Conservation (phyloP, 202 grass and related monocot genomes). For the Elaeis oleifera region DNA sequence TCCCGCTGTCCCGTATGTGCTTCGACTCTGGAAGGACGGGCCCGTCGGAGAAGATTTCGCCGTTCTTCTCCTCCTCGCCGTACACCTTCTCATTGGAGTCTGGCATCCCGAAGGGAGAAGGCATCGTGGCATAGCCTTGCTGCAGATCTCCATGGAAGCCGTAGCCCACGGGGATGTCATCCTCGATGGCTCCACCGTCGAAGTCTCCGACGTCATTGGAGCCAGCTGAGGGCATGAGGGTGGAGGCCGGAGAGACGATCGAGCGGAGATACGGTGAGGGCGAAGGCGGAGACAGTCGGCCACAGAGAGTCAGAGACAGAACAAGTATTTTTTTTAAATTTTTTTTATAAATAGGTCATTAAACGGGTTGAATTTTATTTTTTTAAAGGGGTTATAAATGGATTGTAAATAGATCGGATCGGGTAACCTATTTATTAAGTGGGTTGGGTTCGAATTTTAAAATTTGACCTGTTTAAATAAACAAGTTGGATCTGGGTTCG, state of each 20-base stretch:
- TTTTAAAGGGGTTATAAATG: too few species aligned
- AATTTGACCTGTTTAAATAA: too few species aligned
- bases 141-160: neutral
- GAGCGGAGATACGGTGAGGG: too few species aligned
- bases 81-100: conserved; percentile 6
- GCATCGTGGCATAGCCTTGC: neutral
- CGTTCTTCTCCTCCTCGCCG: conserved; percentile 1
- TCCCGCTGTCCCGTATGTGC: neutral
- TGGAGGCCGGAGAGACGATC: too few species aligned
- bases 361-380: too few species aligned
- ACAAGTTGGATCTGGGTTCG: too few species aligned
- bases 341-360: too few species aligned
- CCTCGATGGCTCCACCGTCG: neutral
- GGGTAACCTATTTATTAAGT: too few species aligned
- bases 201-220: neutral
- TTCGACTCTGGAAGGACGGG: conserved; percentile 6
- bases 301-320: neutral
- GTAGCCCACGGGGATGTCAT: conserved; percentile 6
- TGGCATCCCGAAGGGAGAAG: conserved; percentile 3
- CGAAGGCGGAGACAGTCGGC: too few species aligned
- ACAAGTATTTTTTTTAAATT: too few species aligned
- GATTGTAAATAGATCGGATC: too few species aligned
- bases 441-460: too few species aligned
- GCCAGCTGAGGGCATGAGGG: neutral
- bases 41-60: conserved; percentile 7